Evolutionary conservation across 768 basidiomycete species (phyloP), one percentile per base, ranked within the genome.

Genomic region (Butyriboletus loyo): DNA sequence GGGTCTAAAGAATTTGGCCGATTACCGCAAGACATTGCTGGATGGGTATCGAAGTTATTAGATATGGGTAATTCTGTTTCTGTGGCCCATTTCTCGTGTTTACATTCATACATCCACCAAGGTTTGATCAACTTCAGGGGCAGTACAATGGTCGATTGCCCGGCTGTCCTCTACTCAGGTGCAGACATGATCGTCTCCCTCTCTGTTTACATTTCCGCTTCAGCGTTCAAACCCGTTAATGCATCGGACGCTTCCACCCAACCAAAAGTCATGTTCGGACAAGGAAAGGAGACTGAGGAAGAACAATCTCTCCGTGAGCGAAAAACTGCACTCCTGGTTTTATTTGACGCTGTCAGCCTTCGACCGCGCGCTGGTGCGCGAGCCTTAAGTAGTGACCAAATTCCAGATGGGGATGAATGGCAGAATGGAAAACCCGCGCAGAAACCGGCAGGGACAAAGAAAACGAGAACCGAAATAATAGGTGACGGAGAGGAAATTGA

Each of bases 401-500:
- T 62, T 35, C 58, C 72, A 6, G 60, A 70, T 4, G 35, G 27
- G 7, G 51, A 55, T 74, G 11, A 72, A 73, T 27, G 66, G 73
- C 50, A 73, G 74, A 40, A 75, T 28, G 78, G 75, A 53, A 73
- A 73, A 28, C 64, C 77, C 32, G 41, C 51, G 55, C 73, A 62
- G 61, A 75, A 60, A 50, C 69, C 62, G 8, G 63, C 73, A 43
- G 58, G 57, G 27, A 52, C 61, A 58, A 78, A 70, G 79, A 74
- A 61, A 68, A 73, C 61, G 9, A 75, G 70, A 50, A 86, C 75
- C 8, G 88, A 91, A 65, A 76, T 87, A n/a, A 82, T 88, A 1
- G 87, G 87, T 3, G 86, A 90, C 55, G 86, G 82, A 4, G 90
- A 91, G 66, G 89, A 88, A 58, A 83, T 87, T 7, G 90, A 91